phyloP scores from a whole-genome alignment of 2,329 filamentous ascomycete species.

The Fusarium sp. region DNA sequence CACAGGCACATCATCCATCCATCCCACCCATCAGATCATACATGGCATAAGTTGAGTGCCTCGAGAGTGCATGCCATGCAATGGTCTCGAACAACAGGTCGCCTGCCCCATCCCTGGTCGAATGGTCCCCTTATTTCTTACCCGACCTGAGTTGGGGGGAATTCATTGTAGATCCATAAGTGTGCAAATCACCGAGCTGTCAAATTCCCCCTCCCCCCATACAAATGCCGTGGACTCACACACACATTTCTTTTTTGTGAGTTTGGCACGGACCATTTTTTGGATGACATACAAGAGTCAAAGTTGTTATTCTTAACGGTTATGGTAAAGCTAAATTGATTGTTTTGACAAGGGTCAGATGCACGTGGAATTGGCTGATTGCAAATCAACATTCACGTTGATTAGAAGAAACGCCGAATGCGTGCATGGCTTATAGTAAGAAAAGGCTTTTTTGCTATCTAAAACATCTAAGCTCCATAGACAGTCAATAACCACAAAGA shows the following conservation, averaged over 20 bases:
- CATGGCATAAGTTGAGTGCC: background rate
- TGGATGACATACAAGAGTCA: background rate
- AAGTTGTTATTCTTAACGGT: constrained; percentile 20
- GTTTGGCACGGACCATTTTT: constrained; percentile 21
- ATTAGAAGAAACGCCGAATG: constrained; percentile 17
- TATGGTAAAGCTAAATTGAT: constrained; percentile 17
- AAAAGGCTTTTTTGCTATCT: constrained; percentile 5
- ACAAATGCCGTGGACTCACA: constrained; percentile 26
- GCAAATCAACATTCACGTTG: constrained; percentile 27
- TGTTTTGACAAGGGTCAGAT: background rate
- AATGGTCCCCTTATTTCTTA: constrained; percentile 4
- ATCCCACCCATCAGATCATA: constrained; percentile 39
- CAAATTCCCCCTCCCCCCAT: constrained; percentile 9
- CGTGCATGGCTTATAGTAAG: background rate
- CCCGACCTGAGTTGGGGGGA: constrained; percentile 5
- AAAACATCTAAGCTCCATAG: constrained; percentile 13
- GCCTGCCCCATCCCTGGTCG: background rate
- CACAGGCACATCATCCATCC: constrained; percentile 20
- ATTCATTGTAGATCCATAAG: constrained; percentile 22
- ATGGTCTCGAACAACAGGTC: constrained; percentile 16
- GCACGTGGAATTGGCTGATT: constrained; percentile 18
- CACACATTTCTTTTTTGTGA: background rate
- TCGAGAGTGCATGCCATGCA: constrained; percentile 35
- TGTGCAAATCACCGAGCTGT: constrained; percentile 36
- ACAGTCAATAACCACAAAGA: background rate